These are phyloP conservation scores for Groenewaldozyma tartarivorans DNA, from an alignment of 805 yeast species.

Conservation along the genomic window DNA sequence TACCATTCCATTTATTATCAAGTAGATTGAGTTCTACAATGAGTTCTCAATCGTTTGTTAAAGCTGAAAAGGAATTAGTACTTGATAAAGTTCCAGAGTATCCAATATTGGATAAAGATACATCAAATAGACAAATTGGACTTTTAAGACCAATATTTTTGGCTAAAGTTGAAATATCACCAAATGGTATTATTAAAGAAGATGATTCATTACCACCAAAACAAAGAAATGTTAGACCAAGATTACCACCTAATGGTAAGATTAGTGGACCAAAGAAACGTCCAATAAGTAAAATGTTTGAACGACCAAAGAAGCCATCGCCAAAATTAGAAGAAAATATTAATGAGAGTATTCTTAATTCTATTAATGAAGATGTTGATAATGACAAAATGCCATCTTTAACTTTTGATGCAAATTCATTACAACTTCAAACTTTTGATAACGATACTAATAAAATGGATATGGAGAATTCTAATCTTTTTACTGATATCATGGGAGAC, in stretches of 20 bases:
- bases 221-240: conserved; percentile 62
- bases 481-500: not conserved
- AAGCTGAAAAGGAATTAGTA: conserved; percentile 4
- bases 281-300: conserved; percentile 19
- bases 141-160: conserved; percentile 46
- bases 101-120: conserved; percentile 42
- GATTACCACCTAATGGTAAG: conserved; percentile 86
- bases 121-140: conserved; percentile 46
- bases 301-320: conserved; percentile 5
- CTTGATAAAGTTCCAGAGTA: conserved; percentile 41
- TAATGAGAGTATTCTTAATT: too few species aligned
- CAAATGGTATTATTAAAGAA: conserved; percentile 37
- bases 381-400: too few species aligned
- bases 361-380: too few species aligned
- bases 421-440: too few species aligned
- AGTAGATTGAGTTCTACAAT: conserved; percentile 48
- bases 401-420: too few species aligned
- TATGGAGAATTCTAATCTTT: not conserved
- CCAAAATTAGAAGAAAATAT: not conserved
- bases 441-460: too few species aligned
- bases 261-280: conserved; percentile 57
- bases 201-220: conserved; percentile 81
- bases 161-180: conserved; percentile 21
- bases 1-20: conserved; percentile 83
- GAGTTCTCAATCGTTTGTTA: conserved; percentile 48